A percentile compares a stretch with the other conserved stretches of the same genome.
Conservation (phyloP, 2,329 filamentous ascomycete genomes). For the Acephala macrosclerotiorum region DNA sequence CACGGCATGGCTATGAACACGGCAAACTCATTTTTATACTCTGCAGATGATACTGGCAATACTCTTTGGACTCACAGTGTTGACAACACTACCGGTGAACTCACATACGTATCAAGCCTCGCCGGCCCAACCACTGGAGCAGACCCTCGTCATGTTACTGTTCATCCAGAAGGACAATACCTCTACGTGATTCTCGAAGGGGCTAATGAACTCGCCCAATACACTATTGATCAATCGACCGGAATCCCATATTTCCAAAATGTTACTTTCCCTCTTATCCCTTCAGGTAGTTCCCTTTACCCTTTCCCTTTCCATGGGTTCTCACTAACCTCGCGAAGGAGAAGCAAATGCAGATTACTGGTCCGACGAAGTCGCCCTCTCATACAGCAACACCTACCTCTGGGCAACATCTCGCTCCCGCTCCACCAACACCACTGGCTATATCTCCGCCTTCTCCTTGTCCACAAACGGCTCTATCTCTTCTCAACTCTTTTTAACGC, state of each 20-base stretch:
- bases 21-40: constrained; percentile 53
- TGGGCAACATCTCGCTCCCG: constrained; percentile 41
- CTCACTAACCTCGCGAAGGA: background rate
- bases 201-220: constrained; percentile 51
- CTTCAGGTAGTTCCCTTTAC: constrained; percentile 15
- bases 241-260: constrained; percentile 24
- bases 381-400: constrained; percentile 39
- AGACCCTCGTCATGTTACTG: constrained; percentile 41
- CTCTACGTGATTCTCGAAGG: constrained; percentile 57
- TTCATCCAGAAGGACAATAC: constrained; percentile 38
- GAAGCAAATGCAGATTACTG: constrained; percentile 36
- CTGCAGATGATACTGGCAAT: constrained; percentile 55
- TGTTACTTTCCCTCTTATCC: constrained; percentile 26
- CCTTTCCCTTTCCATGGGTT: background rate
- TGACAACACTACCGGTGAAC: constrained; percentile 22
- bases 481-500: constrained; percentile 24
- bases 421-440: constrained; percentile 24
- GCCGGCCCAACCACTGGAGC: constrained; percentile 31
- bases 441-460: constrained; percentile 29
- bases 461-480: constrained; percentile 16
- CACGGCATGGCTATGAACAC: constrained; percentile 57
- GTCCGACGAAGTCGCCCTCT: constrained; percentile 46
- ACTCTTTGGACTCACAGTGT: constrained; percentile 47
- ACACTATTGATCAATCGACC: constrained; percentile 32
- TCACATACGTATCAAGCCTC: constrained; percentile 25